Percentiles rank a stretch among this genome's conserved stretches.
Evolutionary conservation across 2,329 filamentous ascomycete genomes (phyloP).

Genomic region (Alternaria novae-zelandiae): DNA sequence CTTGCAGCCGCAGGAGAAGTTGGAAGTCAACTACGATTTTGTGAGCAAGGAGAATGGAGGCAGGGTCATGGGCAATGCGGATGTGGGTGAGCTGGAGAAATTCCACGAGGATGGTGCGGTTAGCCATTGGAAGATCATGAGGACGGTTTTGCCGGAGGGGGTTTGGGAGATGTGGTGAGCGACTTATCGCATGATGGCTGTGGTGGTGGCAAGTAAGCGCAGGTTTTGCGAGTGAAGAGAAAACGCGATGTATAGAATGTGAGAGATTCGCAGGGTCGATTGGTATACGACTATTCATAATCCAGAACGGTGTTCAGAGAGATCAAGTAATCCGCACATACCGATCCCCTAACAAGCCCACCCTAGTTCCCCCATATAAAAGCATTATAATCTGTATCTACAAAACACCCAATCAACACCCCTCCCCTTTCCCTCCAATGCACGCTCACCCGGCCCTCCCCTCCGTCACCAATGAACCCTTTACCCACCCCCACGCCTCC

Average conservation of each 20-base stretch:
- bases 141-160: slow-evolving; percentile 74
- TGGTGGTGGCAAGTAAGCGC: not conserved
- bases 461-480: not conserved
- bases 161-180: slow-evolving; percentile 87
- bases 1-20: slow-evolving; percentile 74
- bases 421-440: not conserved
- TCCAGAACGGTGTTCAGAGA: not conserved
- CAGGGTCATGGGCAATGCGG: slow-evolving; percentile 65
- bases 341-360: too few species aligned
- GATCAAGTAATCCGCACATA: not conserved
- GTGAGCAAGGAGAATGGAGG: slow-evolving; percentile 47
- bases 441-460: not conserved
- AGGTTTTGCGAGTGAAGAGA: not conserved
- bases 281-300: not conserved
- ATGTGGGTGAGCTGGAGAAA: slow-evolving; percentile 69
- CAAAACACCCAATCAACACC: not conserved
- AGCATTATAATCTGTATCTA: not conserved
- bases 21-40: slow-evolving; percentile 56
- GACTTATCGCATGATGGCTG: not conserved
- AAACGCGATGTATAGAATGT: not conserved
- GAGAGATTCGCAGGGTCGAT: not conserved
- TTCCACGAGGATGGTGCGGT: slow-evolving; percentile 79
- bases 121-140: slow-evolving; percentile 93
- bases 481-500: not conserved
- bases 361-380: not conserved